These are phyloP conservation scores for Aspergillus sp. DNA, from an alignment of 2,329 filamentous ascomycete species.

Conservation along the genomic window DNA sequence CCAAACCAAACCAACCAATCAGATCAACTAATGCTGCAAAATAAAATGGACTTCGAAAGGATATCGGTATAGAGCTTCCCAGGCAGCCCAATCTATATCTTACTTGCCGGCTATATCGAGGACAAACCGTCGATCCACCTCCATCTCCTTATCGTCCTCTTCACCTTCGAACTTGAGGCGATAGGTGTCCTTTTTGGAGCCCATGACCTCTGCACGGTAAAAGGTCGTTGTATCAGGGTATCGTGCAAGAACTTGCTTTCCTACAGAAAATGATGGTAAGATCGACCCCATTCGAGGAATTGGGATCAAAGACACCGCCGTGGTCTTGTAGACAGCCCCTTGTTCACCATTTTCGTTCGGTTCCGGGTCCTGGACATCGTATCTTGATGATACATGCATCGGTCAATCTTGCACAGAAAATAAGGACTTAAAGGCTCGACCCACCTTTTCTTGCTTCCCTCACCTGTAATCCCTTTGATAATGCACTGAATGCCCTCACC, in stretches of 20 bases:
- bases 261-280: slow-evolving; percentile 61
- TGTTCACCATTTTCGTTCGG: slow-evolving; percentile 69
- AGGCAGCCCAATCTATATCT: not conserved
- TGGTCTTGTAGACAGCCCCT: slow-evolving; percentile 63
- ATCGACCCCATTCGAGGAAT: slow-evolving; percentile 64
- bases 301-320: slow-evolving; percentile 72
- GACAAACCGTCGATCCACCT: slow-evolving; percentile 74
- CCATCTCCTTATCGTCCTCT: slow-evolving; percentile 69
- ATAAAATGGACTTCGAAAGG: not conserved
- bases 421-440: slow-evolving; percentile 13
- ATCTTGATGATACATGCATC: slow-evolving; percentile 45
- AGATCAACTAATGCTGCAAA: not conserved
- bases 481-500: slow-evolving; percentile 69
- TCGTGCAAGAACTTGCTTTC: slow-evolving; percentile 72
- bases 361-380: slow-evolving; percentile 78
- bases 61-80: slow-evolving; percentile 1
- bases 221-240: slow-evolving; percentile 85
- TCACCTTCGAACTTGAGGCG: slow-evolving; percentile 75
- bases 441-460: slow-evolving; percentile 66
- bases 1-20: not conserved
- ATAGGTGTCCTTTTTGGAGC: slow-evolving; percentile 56
- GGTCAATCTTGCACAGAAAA: slow-evolving; percentile 14
- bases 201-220: slow-evolving; percentile 79
- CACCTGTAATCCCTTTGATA: slow-evolving; percentile 71
- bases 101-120: slow-evolving; percentile 65